Base-by-base conservation (phyloP, 2,329 filamentous ascomycete genomes). In the Xylariaceae sp. region DNA sequence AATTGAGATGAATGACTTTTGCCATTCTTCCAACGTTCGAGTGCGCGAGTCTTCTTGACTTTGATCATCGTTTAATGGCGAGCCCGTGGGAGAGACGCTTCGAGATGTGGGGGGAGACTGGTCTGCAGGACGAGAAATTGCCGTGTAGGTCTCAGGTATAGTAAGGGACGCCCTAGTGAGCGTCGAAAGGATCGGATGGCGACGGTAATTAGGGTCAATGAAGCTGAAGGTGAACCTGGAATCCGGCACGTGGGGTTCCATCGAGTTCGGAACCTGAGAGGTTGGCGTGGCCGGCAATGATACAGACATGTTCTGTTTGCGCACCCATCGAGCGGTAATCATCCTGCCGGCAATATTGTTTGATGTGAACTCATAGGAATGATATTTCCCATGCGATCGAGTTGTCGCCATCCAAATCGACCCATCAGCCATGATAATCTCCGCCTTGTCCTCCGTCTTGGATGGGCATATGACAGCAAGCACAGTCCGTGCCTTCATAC, bases 191-290 rank as follows among this genome's bases (percentile, higher is more conserved):
- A 92, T 83, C 3, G 90, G 89, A 69, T 93, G 89, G 10, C 87
- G 83, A 39, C 88, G 80, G 7, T 82, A 83, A 51, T 82, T 81
- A 0, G 88, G 83, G 65, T 88, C 84, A 67, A 93, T 86, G 62
- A 90, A 84, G 74, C 88, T 91, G 71, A 93, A 93, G 7, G 85
- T 90, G 76, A 87, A 92, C 69, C 84, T 85, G 59, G 74, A 76
- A 51, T 83, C 82, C 1, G 68, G 62, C 2, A 73, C 64, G 0
- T 67, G 65, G 2, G 71, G 62, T 58, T 62, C 56, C 3, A 66
- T 59, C 34, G 70, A 66, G 51, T 63, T 67, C 6, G 59, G 56
- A n/a, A 11, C 35, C 3, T 62, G 49, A n/a, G 65, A 65, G 7
- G 66, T 67, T 13, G 67, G 64, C 11, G 67, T 66, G 8, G 49